Evolutionary conservation across 2,329 filamentous ascomycete species (phyloP), one percentile per base, ranked within the genome.

Genomic region (Endothia cerciana): DNA sequence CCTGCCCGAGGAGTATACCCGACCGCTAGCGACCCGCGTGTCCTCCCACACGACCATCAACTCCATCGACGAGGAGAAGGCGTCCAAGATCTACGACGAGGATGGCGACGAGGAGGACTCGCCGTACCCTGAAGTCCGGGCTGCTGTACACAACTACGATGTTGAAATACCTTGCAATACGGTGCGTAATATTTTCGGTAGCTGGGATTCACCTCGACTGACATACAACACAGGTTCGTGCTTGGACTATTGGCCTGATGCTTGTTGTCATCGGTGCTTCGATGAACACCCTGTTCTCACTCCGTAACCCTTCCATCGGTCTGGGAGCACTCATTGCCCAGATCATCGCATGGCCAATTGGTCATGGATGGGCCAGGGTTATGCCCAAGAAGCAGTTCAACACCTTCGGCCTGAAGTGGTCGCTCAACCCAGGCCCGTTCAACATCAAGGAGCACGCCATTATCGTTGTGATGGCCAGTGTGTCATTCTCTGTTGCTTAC

Each of bases 361-460:
- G 88, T 11, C 83, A 85, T 62, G 82, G 78, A 8, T 90, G 88
- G 88, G 85, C 86, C 17, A 79, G 76, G 58, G 75, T 85, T 41
- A 78, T 89, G 74, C 86, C 87, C 0, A 74, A 75, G 15, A 79
- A 75, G 66, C 76, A 79, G 43, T 82, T 87, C 63, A 80, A 72
- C 25, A 83, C 82, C 0, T 83, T 88, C 69, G 87, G 87, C 11
- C 65, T 81, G 6, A 77, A 72, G 25, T 88, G 84, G 81, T 82
- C 80, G 28, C 76, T 90, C n/a, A 91, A 90, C 64, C 87, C 88
- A 0, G 87, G 87, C 0, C 88, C 88, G 0, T 91, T 91, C 76
- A 91, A 89, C 72, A 82, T 89, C 74, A 91, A 91, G 74, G 89
- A 91, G 72, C 89, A 91, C 73, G 78, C 86, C 51, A 83, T 91